Percentiles rank a stretch among this genome's conserved stretches.
Evolutionary conservation across 345 rosid genomes (phyloP).

Genomic region (Brassica cretica): DNA sequence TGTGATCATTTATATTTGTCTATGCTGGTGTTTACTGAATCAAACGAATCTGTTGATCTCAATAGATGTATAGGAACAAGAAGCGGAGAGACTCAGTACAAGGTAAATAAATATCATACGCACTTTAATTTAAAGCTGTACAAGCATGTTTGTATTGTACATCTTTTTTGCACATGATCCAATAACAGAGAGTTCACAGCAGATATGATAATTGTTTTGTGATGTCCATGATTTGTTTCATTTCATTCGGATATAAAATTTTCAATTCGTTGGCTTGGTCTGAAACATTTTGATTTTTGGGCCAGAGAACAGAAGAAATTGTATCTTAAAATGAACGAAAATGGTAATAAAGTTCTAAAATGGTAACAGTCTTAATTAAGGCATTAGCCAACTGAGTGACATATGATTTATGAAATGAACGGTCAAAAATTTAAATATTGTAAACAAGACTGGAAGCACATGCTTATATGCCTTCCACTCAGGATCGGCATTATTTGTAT

Average conservation of each 20-base stretch:
- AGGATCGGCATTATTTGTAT: neutral
- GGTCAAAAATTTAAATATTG: neutral
- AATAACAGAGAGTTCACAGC: neutral
- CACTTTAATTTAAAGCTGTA: neutral
- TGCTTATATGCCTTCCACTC: neutral
- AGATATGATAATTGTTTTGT: neutral
- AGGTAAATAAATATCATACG: conserved; percentile 13
- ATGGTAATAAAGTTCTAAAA: neutral
- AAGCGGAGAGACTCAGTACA: neutral
- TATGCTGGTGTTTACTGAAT: neutral
- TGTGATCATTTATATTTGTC: neutral
- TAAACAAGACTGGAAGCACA: neutral
- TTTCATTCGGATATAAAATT: neutral
- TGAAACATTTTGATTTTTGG: neutral
- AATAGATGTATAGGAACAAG: conserved; percentile 31
- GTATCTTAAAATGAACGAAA: neutral
- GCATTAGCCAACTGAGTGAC: neutral
- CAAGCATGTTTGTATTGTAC: neutral
- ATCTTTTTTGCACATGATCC: neutral
- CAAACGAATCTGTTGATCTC: neutral
- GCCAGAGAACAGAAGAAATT: neutral
- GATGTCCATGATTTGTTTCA: neutral
- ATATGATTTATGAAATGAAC: neutral
- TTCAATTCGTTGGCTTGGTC: neutral
- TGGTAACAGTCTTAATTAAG: neutral